Base-by-base conservation (phyloP, 2,329 filamentous ascomycete species). In the Pyrenophora tritici-repentis region DNA sequence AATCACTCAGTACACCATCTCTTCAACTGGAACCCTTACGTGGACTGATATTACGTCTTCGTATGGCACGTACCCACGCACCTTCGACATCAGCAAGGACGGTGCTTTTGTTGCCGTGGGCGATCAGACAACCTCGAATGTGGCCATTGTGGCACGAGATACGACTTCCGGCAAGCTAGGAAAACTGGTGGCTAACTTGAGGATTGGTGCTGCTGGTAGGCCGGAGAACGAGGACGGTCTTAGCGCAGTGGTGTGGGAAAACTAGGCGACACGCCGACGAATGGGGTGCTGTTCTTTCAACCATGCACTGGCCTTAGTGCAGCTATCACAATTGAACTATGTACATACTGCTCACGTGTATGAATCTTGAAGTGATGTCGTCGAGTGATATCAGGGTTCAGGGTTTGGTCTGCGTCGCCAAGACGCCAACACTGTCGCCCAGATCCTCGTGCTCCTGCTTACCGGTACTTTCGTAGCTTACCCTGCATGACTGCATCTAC, bases 1-100 rank as follows among this genome's bases (percentile, higher is more conserved):
- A 4, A 62, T 73, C 16, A 67, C 68, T 8, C 67, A 70, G 22
- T 74, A 68, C 50, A 62, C 58, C 35, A 72, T 74, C 42, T 58
- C 55, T 24, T 52, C 64, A 12, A 58, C 58, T 14, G 71, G 71
- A 6, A 53, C 53, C 2, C 54, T 74, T 6, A 50, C 59, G 1
- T 72, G 65, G 56, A 63, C 65, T 4, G 70, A 64, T 5, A 57
- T 47, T 8, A 69, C 69, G 0, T 69, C 66, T 3, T 62, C 70
- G 1, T 65, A 68, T 33, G 65, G 64, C 13, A 68, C 63, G 18
- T 73, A 71, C 47, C 72, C 72, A 12, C 63, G 71, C 6, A 73
- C 71, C 1, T 73, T 73, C 31, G 63, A 67, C 12, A 70, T 72
- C 52, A 72, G 67, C 50, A 65, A 70, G 39, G 67, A 61, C 6